Evolutionary conservation across 805 yeast species (phyloP).

Genomic region (Myxozyma sirexii): DNA sequence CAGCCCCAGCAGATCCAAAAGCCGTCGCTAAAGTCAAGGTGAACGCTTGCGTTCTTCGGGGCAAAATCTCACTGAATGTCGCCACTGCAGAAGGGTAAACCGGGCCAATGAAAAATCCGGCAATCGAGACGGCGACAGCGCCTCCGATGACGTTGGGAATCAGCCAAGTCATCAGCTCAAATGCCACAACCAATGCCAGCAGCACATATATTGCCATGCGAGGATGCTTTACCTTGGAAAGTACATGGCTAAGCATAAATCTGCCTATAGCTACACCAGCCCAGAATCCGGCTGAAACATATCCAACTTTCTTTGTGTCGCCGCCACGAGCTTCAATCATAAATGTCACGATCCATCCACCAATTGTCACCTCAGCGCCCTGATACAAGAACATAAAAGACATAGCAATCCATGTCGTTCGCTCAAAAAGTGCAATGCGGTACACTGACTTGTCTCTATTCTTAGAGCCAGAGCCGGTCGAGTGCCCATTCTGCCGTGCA

Average conservation of each 20-base stretch:
- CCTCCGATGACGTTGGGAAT: conserved; percentile 50
- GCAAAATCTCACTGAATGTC: conserved; percentile 62
- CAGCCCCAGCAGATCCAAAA: conserved; percentile 82
- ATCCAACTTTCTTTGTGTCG: conserved; percentile 53
- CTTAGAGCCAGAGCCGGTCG: not conserved
- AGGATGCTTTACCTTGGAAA: conserved; percentile 21
- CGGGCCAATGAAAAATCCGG: conserved; percentile 69
- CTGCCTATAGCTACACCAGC: conserved; percentile 69
- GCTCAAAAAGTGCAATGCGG: conserved; percentile 7
- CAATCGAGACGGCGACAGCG: conserved; percentile 50
- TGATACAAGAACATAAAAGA: conserved; percentile 61
- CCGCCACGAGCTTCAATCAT: conserved; percentile 58
- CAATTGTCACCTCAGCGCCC: conserved; percentile 70
- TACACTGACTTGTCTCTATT: conserved; percentile 6
- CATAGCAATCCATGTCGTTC: conserved; percentile 50
- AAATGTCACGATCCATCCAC: conserved; percentile 73
- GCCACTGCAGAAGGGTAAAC: conserved; percentile 71
- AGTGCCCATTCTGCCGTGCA: not conserved
- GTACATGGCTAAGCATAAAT: conserved; percentile 46
- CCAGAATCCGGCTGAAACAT: conserved; percentile 73
- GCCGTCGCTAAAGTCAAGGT: conserved; percentile 78
- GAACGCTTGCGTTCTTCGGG: conserved; percentile 59
- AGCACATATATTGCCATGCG: conserved; percentile 45
- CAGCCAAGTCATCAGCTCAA: conserved; percentile 53
- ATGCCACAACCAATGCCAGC: conserved; percentile 43